Evolutionary conservation across 257 asterid species (phyloP).

Genomic region (Capsicum pubescens): DNA sequence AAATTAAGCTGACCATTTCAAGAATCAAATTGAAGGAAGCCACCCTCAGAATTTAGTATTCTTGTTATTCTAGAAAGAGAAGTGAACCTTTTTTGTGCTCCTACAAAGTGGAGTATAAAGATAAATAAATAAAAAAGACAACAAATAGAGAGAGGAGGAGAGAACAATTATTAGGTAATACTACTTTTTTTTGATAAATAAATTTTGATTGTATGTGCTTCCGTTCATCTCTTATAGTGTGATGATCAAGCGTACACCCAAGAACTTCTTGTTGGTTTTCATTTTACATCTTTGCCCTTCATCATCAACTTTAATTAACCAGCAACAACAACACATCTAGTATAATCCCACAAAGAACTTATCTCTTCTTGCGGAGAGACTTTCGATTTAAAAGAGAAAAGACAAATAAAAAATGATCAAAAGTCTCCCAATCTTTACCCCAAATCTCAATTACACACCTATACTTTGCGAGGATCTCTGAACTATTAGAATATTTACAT

Average conservation of each 20-base stretch:
- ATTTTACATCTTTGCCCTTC: background rate
- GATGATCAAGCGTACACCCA: slow-evolving; percentile 31
- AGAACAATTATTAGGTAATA: slow-evolving; percentile 25
- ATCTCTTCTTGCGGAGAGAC: too few species aligned
- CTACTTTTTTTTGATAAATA: slow-evolving; percentile 34
- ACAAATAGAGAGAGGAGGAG: background rate
- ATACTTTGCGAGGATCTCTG: too few species aligned
- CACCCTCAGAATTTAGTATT: slow-evolving; percentile 26
- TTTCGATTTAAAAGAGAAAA: too few species aligned
- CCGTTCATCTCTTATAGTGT: slow-evolving; percentile 13
- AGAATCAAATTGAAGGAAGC: slow-evolving; percentile 40
- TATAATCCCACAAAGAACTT: too few species aligned
- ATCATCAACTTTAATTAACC: too few species aligned
- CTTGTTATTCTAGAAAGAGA: slow-evolving; percentile 40
- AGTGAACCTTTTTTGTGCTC: slow-evolving; percentile 28
- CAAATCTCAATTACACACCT: too few species aligned
- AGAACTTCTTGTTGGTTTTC: background rate
- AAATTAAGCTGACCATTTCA: slow-evolving; percentile 41
- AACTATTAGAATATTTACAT: too few species aligned
- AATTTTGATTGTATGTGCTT: slow-evolving; percentile 24
- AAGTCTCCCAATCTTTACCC: accelerated
- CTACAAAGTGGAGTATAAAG: slow-evolving; percentile 31
- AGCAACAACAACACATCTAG: too few species aligned
- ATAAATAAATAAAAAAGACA: slow-evolving; percentile 27
- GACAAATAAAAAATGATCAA: too few species aligned